Percentiles rank a stretch among this genome's conserved stretches.
phyloP scores from a whole-genome alignment of 169 alveolate genomes.

The Plasmodium inui region DNA sequence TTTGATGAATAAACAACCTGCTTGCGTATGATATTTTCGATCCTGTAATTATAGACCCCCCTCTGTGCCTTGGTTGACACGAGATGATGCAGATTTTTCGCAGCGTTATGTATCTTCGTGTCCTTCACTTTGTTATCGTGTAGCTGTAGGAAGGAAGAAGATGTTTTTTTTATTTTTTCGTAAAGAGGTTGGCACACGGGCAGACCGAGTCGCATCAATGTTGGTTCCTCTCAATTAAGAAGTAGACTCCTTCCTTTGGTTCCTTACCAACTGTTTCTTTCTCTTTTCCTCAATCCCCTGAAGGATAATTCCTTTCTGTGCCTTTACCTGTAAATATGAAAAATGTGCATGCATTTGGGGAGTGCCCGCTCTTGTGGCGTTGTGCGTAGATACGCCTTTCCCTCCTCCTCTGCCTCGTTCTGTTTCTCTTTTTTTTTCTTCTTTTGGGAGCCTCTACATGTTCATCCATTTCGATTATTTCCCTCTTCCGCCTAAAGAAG shows the following conservation, averaged over 20 bases:
- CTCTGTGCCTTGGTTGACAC: slow-evolving; percentile 65
- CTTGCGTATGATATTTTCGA: slow-evolving; percentile 61
- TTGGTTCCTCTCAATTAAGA: neutral
- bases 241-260: neutral
- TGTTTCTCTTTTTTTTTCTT: neutral
- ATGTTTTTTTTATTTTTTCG: neutral
- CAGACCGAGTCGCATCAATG: neutral
- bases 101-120: slow-evolving; percentile 43
- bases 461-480: slow-evolving; percentile 44
- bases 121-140: slow-evolving; percentile 38
- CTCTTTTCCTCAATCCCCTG: slow-evolving; percentile 36
- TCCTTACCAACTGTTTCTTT: slow-evolving; percentile 39
- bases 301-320: slow-evolving; percentile 7
- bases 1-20: slow-evolving; percentile 34
- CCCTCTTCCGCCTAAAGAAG: slow-evolving; percentile 53
- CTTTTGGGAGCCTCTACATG: neutral
- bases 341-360: neutral
- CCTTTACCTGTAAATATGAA: slow-evolving; percentile 43
- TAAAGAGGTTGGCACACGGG: neutral
- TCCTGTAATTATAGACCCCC: slow-evolving; percentile 65
- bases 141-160: neutral
- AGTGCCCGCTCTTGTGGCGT: too few relatives aligned
- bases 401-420: neutral
- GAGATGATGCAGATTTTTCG: slow-evolving; percentile 64
- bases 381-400: neutral